Evolutionary conservation across 352 stramenopile species (phyloP), one percentile per base, ranked within the genome.

Genomic region (Phytopythium chamaehyphon): DNA sequence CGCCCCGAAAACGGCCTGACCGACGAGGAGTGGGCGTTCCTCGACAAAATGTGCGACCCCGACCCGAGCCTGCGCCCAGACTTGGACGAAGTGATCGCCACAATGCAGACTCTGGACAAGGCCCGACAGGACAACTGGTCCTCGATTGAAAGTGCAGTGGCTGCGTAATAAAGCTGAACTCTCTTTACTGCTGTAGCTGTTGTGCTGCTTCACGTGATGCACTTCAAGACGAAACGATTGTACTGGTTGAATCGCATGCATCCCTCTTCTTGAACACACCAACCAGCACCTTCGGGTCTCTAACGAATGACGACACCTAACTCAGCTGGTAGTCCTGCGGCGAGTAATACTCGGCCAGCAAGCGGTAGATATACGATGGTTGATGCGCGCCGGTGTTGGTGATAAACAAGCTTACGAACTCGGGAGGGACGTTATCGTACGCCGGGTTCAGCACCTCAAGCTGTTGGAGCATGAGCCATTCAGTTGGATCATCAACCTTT

Each of bases 341-440:
- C 61, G 98, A 96, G 76, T 99, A 99, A 62, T 98, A 98, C 69
- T 99, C 97, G 22, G 92, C 88, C n/a, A 99, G 75, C 56, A 99
- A 71, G 44, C 97, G 84, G 69, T 99, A 99, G 54, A 99, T 98
- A 70, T 99, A 99, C 40, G 91, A 98, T 21, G 97, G 96, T 69
- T 98, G 96, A 62, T 99, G 96, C n/a, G 91, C 93, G 37, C 96
- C 97, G 5, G 96, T 98, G 71, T 99, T 99, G 36, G 97, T 99
- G 44, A 99, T 96, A 66, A 98, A 99, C 35, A 99, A 69, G 59
- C 93, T 96, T 47, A 99, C 95, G 31, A 97, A 90, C 64, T 98
- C 89, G 15, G 97, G 96, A 39, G 95, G 92, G 35, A 99, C 95
- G 67, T 99, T 99, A 69, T 99, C 97, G 73, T 98, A 98, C 24